A percentile compares a stretch with the other conserved stretches of the same genome.
Evolutionary conservation across 805 yeast species (phyloP).

Genomic region (Candida montana): DNA sequence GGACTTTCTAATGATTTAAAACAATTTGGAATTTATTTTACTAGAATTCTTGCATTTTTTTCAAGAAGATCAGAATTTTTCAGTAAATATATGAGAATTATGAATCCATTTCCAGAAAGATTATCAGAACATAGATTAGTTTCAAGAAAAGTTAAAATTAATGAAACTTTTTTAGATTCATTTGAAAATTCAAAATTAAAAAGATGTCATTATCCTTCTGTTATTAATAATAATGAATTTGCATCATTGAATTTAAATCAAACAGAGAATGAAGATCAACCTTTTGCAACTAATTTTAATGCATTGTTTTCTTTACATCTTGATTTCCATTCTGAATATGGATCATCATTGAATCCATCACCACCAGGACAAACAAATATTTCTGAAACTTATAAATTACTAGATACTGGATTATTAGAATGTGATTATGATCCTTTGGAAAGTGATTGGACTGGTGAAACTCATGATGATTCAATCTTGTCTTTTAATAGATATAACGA

Average conservation of each 20-base stretch:
- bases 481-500: slow-evolving; percentile 11
- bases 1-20: slow-evolving; percentile 9
- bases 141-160: slow-evolving; percentile 18
- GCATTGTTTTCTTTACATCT: slow-evolving; percentile 11
- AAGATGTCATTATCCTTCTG: slow-evolving; percentile 21
- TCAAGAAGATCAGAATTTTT: slow-evolving; percentile 20
- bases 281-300: slow-evolving; percentile 15
- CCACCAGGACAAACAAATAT: background rate
- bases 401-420: slow-evolving; percentile 11
- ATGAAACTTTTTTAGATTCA: slow-evolving; percentile 13
- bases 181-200: slow-evolving; percentile 13
- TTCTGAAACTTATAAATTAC: slow-evolving; percentile 1
- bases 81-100: slow-evolving; percentile 18
- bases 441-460: slow-evolving; percentile 11
- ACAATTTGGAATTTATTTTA: slow-evolving; percentile 14
- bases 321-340: background rate
- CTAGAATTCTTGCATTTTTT: slow-evolving; percentile 18
- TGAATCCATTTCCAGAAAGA: slow-evolving; percentile 17
- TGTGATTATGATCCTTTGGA: slow-evolving; percentile 17
- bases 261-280: background rate
- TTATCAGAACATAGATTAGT: slow-evolving; percentile 14
- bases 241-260: background rate
- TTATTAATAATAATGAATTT: background rate
- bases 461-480: background rate
- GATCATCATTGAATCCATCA: background rate